A percentile compares a stretch with the other conserved stretches of the same genome.
Conservation (phyloP, 2,329 filamentous ascomycete species). For the Aspergillus aculeatinus region DNA sequence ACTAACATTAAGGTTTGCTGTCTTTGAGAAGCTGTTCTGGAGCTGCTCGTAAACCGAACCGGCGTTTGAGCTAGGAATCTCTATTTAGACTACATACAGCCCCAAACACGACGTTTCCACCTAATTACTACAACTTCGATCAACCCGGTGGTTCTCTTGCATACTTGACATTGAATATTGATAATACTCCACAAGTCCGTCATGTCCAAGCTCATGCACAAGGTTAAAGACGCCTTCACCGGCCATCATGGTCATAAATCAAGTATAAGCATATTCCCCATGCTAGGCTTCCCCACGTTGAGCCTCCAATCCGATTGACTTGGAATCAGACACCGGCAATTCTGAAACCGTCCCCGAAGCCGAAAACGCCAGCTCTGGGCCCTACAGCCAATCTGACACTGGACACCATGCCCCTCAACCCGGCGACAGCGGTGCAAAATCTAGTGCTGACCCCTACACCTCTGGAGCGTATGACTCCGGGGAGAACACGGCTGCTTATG, state of each 20-base stretch:
- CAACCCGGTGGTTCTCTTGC: neutral
- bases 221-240: slow-evolving; percentile 48
- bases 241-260: slow-evolving; percentile 27
- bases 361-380: slow-evolving; percentile 15
- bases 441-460: slow-evolving; percentile 5
- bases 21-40: neutral
- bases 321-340: slow-evolving; percentile 13
- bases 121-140: neutral
- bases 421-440: slow-evolving; percentile 1
- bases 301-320: neutral
- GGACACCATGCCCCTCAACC: neutral
- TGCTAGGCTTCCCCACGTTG: neutral
- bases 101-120: neutral
- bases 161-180: no score
- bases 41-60: neutral
- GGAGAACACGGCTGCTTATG: neutral
- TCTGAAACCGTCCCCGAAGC: slow-evolving; percentile 22
- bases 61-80: neutral
- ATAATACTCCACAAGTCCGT: neutral
- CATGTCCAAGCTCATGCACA: slow-evolving; percentile 50
- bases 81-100: neutral
- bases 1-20: neutral
- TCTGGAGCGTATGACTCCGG: neutral
- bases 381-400: neutral
- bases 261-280: neutral